phyloP scores from a whole-genome alignment of 1,284 basidiomycete species.

The Inonotus hispidus region DNA sequence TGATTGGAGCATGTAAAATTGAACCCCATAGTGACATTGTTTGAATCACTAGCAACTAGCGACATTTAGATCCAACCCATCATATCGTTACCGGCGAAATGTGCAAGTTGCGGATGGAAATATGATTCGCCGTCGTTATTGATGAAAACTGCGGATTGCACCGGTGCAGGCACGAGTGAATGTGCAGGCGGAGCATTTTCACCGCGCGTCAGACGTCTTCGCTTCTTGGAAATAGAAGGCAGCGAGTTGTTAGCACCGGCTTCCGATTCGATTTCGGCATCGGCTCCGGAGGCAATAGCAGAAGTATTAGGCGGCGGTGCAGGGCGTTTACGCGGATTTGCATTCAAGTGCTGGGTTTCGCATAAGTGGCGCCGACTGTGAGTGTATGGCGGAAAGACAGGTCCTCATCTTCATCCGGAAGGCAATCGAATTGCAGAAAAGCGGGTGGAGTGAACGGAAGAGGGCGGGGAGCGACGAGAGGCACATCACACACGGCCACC shows the following conservation, averaged over 20 bases:
- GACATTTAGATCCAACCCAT: slow-evolving; percentile 2
- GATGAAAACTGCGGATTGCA: not conserved
- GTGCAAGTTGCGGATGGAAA: slow-evolving; percentile 5
- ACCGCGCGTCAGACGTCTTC: not conserved
- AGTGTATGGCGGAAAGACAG: slow-evolving; percentile 18
- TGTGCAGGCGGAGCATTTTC: not conserved
- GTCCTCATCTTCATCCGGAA: slow-evolving; percentile 18
- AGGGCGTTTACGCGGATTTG: slow-evolving; percentile 10
- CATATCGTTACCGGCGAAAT: not conserved
- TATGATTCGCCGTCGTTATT: not conserved
- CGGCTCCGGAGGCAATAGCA: not conserved
- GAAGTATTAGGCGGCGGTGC: slow-evolving; percentile 1
- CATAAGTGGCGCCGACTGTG: slow-evolving; percentile 9
- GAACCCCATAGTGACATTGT: not conserved
- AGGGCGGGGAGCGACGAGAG: slow-evolving; percentile 9
- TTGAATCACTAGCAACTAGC: not conserved
- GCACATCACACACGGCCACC: slow-evolving; percentile 13
- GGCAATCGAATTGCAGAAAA: slow-evolving; percentile 18
- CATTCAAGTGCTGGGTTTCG: not conserved
- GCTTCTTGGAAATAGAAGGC: slow-evolving; percentile 4
- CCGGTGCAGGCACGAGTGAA: not conserved
- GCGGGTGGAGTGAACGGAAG: slow-evolving; percentile 14
- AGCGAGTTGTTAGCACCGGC: not conserved
- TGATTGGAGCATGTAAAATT: not conserved
- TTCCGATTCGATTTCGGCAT: not conserved